These are phyloP conservation scores for Termitomyces eurrhizus DNA, from an alignment of 768 basidiomycete genomes.

Conservation along the genomic window DNA sequence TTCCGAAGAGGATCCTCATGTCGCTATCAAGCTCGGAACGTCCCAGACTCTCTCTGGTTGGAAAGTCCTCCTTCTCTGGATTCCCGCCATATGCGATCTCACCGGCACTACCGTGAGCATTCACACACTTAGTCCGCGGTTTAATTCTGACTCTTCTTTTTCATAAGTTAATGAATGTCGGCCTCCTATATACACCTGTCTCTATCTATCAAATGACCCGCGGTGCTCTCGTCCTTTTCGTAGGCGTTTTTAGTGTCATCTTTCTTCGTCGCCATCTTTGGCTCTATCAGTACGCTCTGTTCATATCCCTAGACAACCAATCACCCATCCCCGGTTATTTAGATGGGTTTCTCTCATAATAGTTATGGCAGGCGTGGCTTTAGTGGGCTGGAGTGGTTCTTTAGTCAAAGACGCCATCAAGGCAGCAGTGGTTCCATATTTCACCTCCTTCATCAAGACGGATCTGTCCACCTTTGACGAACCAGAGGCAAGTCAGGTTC, in stretches of 20 bases:
- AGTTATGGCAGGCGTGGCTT: slow-evolving; percentile 79
- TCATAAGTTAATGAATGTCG: slow-evolving; percentile 83
- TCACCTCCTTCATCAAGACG: slow-evolving; percentile 24
- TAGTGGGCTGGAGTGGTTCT: slow-evolving; percentile 89
- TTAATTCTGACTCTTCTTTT: slow-evolving; percentile 5
- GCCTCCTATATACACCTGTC: slow-evolving; percentile 93
- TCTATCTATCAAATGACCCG: slow-evolving; percentile 97
- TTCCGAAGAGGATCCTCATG: slow-evolving; percentile 38
- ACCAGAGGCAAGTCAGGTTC: slow-evolving; percentile 63
- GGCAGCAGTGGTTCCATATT: slow-evolving; percentile 32
- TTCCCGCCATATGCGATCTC: slow-evolving; percentile 87
- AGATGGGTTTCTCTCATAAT: slow-evolving; percentile 90
- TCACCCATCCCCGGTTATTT: slow-evolving; percentile 9
- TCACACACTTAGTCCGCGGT: slow-evolving; percentile 6
- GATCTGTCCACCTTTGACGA: slow-evolving; percentile 39
- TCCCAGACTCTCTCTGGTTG: slow-evolving; percentile 56
- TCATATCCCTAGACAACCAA: slow-evolving; percentile 1
- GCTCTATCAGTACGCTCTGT: slow-evolving; percentile 68
- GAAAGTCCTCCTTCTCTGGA: slow-evolving; percentile 76
- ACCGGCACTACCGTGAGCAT: slow-evolving; percentile 79
- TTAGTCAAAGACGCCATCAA: slow-evolving; percentile 74
- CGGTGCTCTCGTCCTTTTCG: slow-evolving; percentile 91
- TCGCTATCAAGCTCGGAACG: slow-evolving; percentile 28
- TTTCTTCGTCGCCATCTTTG: slow-evolving; percentile 85
- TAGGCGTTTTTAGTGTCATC: slow-evolving; percentile 85